Evolutionary conservation across 1,139 yeast genomes (phyloP), one percentile per base, ranked within the genome.

Genomic region (Saccharomyces hybrid): DNA sequence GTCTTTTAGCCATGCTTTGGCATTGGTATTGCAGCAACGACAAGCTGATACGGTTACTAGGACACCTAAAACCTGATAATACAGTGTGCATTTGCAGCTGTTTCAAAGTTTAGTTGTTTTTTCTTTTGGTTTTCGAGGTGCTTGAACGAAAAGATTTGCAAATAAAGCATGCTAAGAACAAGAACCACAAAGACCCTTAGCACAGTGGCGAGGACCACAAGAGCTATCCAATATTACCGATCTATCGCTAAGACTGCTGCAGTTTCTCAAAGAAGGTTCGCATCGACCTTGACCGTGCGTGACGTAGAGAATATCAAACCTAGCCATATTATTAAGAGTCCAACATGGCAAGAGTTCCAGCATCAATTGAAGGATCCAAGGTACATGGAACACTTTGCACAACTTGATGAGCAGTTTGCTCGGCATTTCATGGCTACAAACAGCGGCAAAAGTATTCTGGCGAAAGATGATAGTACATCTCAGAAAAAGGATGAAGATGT

Each of bases 401-500:
- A 20, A 38, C 25, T 38, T 16, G 26, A 38, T 3, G n/a, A 11
- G 2, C 44, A 38, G 26, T 20, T 38, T 38, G 26, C 26, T 20
- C 13, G 44, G 25, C 13, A 38, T 20, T 9, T 11, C 25, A 5
- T 16, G 44, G 44, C 26, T 38, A 23, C 44, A 3, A 20, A 38
- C 13, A 4, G 11, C 11, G 11, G 20, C 44, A 38, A 20, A 38
- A 49, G 8, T 16, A 47, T 42, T 5, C 25, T 9, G 49, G 41
- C 23, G 53, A 56, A 25, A 34, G 32, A 46, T 23, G 57, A 54
- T 13, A 50, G 58, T 14, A 42, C 54, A 31, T 52, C 50, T 11
- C 55, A 56, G 25, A 55, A 56, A 41, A 55, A 56, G 44, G 50
- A 50, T 13, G 38, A 54, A 14, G 44, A 52, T 16, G 27, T 11